Percentiles rank a stretch among this genome's conserved stretches.
phyloP scores from a whole-genome alignment of 1,284 basidiomycete species.

The Trametes polyzona region DNA sequence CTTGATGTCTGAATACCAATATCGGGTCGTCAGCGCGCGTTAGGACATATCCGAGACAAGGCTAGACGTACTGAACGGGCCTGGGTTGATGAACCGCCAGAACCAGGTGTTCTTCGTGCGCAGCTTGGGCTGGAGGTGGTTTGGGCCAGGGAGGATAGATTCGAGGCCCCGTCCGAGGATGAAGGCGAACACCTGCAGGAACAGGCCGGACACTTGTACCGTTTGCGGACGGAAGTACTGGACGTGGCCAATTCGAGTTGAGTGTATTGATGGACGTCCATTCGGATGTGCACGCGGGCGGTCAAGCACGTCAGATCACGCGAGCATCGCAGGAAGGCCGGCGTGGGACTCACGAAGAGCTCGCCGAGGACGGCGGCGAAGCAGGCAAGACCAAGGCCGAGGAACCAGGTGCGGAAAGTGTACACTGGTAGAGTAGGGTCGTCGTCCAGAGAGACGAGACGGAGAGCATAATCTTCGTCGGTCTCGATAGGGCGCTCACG shows the following conservation, averaged over 20 bases:
- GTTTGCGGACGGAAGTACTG: slow-evolving; percentile 53
- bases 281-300: neutral
- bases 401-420: slow-evolving; percentile 54
- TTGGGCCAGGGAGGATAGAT: slow-evolving; percentile 51
- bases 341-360: slow-evolving; percentile 49
- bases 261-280: neutral
- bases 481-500: slow-evolving; percentile 49
- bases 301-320: slow-evolving; percentile 16
- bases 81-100: slow-evolving; percentile 59
- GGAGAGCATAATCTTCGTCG: slow-evolving; percentile 50
- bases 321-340: neutral
- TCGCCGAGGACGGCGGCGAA: slow-evolving; percentile 62
- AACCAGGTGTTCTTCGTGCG: slow-evolving; percentile 45
- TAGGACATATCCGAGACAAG: neutral
- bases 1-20: slow-evolving; percentile 48
- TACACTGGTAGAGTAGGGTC: slow-evolving; percentile 56
- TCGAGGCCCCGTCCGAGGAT: slow-evolving; percentile 47
- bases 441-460: slow-evolving; percentile 59
- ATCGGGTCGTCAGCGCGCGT: neutral
- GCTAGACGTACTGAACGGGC: slow-evolving; percentile 52
- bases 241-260: neutral
- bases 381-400: slow-evolving; percentile 52
- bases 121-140: slow-evolving; percentile 31
- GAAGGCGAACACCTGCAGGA: slow-evolving; percentile 55
- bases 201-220: slow-evolving; percentile 57